Evolutionary conservation across 257 asterid species (phyloP).

Genomic region (Capsicum rhomboideum): DNA sequence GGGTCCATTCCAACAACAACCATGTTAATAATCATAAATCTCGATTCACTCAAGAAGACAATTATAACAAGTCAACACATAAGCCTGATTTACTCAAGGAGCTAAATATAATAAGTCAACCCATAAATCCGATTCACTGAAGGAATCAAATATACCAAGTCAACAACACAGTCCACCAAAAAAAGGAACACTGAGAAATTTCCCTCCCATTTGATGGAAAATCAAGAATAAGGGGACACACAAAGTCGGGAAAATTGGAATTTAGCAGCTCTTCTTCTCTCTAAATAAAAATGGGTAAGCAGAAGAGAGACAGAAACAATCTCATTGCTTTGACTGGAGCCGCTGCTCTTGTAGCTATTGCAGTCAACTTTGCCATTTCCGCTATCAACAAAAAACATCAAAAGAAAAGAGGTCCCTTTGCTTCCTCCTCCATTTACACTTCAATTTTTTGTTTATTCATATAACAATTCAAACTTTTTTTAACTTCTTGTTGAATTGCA

Average conservation of each 20-base stretch:
- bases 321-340: conserved; percentile 80
- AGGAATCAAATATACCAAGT: too few relatives aligned
- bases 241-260: not conserved
- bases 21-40: too few relatives aligned
- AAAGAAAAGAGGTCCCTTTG: conserved; percentile 48
- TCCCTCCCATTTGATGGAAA: not conserved
- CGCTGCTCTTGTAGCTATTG: conserved; percentile 72
- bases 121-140: too few relatives aligned
- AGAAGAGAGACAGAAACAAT: conserved; percentile 29
- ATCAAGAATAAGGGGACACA: not conserved
- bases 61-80: too few relatives aligned
- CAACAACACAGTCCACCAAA: too few relatives aligned
- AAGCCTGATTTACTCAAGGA: too few relatives aligned
- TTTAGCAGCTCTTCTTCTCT: not conserved
- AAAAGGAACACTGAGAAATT: not conserved
- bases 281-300: conserved; percentile 17
- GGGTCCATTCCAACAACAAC: too few relatives aligned
- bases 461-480: too few relatives aligned
- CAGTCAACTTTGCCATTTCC: conserved; percentile 59
- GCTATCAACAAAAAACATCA: conserved; percentile 44
- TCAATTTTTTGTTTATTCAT: not conserved
- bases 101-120: too few relatives aligned
- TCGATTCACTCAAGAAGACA: too few relatives aligned
- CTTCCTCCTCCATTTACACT: not conserved
- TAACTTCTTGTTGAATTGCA: conserved; percentile 13